Evolutionary conservation across 1,284 basidiomycete genomes (phyloP).

Genomic region (Vanrija sp.): DNA sequence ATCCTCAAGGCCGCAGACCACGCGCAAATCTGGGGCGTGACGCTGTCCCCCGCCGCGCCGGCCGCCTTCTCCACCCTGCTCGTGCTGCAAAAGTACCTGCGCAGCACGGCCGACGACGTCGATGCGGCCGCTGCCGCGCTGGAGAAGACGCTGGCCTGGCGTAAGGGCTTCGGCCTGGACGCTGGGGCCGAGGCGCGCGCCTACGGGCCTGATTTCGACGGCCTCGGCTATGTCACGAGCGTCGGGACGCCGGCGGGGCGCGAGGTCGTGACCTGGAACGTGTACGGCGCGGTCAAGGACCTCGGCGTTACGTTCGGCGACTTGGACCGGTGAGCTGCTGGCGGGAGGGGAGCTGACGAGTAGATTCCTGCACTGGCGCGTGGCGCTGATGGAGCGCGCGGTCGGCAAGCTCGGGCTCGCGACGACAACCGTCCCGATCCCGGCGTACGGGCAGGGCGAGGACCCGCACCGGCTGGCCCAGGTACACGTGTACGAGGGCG

Average conservation of each 20-base stretch:
- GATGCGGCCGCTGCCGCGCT: conserved; percentile 16
- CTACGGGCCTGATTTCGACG: conserved; percentile 15
- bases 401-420: conserved; percentile 19
- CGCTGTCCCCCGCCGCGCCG: conserved; percentile 9
- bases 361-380: conserved; percentile 30
- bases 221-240: conserved; percentile 25
- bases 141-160: conserved; percentile 23
- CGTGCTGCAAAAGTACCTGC: conserved; percentile 29
- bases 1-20: conserved; percentile 19
- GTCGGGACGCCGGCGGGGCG: conserved; percentile 6
- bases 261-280: conserved; percentile 28
- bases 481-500: conserved; percentile 26
- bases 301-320: conserved; percentile 26
- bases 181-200: background rate
- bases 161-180: conserved; percentile 24
- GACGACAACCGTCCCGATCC: conserved; percentile 18
- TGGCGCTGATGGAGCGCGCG: conserved; percentile 22
- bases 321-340: conserved; percentile 14
- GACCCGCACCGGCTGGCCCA: conserved; percentile 27
- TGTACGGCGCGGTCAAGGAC: conserved; percentile 26
- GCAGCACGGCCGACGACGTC: conserved; percentile 15
- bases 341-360: background rate
- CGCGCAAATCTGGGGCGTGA: conserved; percentile 25
- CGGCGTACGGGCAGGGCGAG: conserved; percentile 11
- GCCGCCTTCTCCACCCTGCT: conserved; percentile 19